These are phyloP conservation scores for Agrostemma githago DNA, from an alignment of 148 eudicot genomes.

Conservation along the genomic window DNA sequence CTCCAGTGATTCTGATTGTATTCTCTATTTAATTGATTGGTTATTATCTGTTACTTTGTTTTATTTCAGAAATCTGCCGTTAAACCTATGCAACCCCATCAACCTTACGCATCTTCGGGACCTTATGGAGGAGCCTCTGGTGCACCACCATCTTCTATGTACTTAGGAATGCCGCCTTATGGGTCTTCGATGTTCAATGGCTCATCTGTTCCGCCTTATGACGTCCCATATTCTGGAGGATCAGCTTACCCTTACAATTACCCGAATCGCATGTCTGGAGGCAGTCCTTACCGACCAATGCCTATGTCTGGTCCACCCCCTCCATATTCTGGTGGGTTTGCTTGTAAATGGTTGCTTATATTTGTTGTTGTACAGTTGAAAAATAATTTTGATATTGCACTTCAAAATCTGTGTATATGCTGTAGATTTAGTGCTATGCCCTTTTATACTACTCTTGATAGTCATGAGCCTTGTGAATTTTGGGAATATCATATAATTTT, in stretches of 20 bases:
- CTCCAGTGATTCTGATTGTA: neutral
- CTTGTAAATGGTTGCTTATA: neutral
- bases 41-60: neutral
- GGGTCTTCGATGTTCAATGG: slow-evolving; percentile 76
- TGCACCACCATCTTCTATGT: slow-evolving; percentile 54
- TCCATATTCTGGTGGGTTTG: slow-evolving; percentile 61
- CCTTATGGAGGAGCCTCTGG: slow-evolving; percentile 74
- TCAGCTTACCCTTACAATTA: slow-evolving; percentile 71
- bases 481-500: neutral
- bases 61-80: slow-evolving; percentile 64
- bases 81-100: slow-evolving; percentile 64
- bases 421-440: too few relatives aligned
- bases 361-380: neutral
- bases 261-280: slow-evolving; percentile 69
- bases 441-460: too few relatives aligned
- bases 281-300: slow-evolving; percentile 77
- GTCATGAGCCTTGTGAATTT: neutral
- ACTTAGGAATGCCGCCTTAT: slow-evolving; percentile 80
- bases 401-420: neutral
- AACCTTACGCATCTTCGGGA: slow-evolving; percentile 53
- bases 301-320: slow-evolving; percentile 67
- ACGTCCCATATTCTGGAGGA: slow-evolving; percentile 73
- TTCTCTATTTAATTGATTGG: neutral
- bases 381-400: neutral
- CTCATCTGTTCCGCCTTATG: slow-evolving; percentile 69